phyloP scores from a whole-genome alignment of 1,139 yeast species.

The Kazachstania sp. region DNA sequence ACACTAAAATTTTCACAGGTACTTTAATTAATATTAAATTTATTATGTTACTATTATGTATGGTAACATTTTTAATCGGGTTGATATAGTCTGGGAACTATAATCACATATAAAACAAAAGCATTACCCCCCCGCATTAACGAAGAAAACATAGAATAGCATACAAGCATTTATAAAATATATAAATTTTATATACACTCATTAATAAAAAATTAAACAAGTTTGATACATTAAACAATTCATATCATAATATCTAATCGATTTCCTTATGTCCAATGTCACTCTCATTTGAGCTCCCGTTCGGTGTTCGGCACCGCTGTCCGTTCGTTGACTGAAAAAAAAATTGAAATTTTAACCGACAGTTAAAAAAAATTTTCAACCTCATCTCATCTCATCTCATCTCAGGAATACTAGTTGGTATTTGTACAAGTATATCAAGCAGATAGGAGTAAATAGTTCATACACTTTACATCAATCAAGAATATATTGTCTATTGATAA shows the following conservation, averaged over 20 bases:
- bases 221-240: too few relatives aligned
- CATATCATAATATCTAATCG: too few relatives aligned
- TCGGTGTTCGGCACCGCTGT: too few relatives aligned
- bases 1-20: neutral
- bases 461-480: too few relatives aligned
- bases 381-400: constrained; percentile 18
- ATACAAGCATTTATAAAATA: too few relatives aligned
- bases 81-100: constrained; percentile 2
- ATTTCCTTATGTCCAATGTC: too few relatives aligned
- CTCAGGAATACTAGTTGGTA: neutral
- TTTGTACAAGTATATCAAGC: neutral
- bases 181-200: too few relatives aligned
- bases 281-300: too few relatives aligned
- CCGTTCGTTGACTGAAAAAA: neutral
- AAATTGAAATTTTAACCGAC: neutral
- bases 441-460: too few relatives aligned
- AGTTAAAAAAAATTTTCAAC: neutral
- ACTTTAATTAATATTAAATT: constrained; percentile 9
- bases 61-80: constrained; percentile 10
- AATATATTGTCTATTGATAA: too few relatives aligned
- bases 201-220: too few relatives aligned
- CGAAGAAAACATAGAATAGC: neutral
- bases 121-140: neutral
- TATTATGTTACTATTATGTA: constrained; percentile 9
- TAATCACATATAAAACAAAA: neutral